A percentile compares a stretch with the other conserved stretches of the same genome.
Conservation (phyloP, 139 green algal species). For the Spirogloea muscicola region DNA sequence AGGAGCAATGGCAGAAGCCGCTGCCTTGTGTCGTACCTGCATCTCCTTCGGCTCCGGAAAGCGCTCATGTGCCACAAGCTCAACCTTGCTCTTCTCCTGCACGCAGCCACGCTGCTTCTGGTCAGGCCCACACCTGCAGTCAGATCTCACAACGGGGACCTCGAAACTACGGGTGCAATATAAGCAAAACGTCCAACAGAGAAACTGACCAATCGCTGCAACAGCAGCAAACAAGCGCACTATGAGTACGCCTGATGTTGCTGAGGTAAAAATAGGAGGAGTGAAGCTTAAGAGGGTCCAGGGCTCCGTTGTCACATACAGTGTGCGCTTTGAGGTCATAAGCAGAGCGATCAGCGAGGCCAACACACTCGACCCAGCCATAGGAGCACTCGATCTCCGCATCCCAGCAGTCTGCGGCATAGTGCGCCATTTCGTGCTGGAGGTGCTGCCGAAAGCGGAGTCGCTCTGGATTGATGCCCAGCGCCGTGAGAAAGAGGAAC, state of each 20-base stretch:
- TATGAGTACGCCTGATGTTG: no score
- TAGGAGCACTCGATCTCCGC: slow-evolving; percentile 93
- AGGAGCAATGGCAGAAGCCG: no score
- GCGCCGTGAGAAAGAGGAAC: slow-evolving; percentile 82
- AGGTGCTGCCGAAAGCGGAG: slow-evolving; percentile 97
- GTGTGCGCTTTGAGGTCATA: slow-evolving; percentile 80
- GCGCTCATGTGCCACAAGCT: slow-evolving; percentile 44
- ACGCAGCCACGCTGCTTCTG: no score
- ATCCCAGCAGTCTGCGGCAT: slow-evolving; percentile 95
- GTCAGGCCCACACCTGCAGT: no score
- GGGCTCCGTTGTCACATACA: no score
- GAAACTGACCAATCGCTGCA: no score
- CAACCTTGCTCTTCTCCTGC: slow-evolving; percentile 37
- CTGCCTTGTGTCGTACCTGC: slow-evolving; percentile 6
- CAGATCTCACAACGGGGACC: no score
- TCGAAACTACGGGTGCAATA: no score
- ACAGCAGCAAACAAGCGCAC: no score
- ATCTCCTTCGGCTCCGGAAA: slow-evolving; percentile 33
- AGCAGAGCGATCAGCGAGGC: slow-evolving; percentile 89
- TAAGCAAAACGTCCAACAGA: no score
- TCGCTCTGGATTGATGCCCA: slow-evolving; percentile 78
- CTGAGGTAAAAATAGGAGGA: no score
- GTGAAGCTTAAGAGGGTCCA: no score
- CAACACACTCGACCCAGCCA: slow-evolving; percentile 97
- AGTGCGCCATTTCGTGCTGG: slow-evolving; percentile 89